Evolutionary conservation across 2,329 filamentous ascomycete genomes (phyloP).

Genomic region (Paecilomyces sp.): DNA sequence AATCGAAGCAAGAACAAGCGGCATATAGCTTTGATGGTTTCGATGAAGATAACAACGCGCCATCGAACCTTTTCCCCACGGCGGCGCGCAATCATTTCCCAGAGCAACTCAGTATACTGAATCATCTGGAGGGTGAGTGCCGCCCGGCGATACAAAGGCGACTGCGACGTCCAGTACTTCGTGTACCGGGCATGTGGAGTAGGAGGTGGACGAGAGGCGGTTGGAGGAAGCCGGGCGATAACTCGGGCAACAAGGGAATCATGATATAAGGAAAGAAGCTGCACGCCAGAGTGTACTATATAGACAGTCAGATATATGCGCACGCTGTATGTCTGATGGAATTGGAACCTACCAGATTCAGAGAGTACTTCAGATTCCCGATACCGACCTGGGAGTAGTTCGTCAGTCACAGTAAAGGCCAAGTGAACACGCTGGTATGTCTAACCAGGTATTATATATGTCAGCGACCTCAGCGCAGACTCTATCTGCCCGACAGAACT

Average conservation of each 20-base stretch:
- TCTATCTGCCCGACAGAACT: constrained; percentile 93
- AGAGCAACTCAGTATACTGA: constrained; percentile 90
- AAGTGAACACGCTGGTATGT: background rate
- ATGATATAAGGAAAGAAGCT: constrained; percentile 88
- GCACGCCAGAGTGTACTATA: constrained; percentile 72
- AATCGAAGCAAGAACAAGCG: constrained; percentile 71
- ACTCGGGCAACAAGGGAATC: constrained; percentile 72
- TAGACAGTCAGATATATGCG: background rate
- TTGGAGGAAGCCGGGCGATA: constrained; percentile 48
- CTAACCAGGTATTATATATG: constrained; percentile 82
- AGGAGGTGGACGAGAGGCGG: constrained; percentile 42
- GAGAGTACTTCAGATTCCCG: constrained; percentile 87
- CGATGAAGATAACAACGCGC: constrained; percentile 78
- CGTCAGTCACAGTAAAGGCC: background rate
- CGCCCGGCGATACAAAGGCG: constrained; percentile 68
- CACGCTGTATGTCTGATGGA: constrained; percentile 6
- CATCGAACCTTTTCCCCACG: constrained; percentile 72
- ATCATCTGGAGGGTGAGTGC: constrained; percentile 81
- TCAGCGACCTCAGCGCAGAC: constrained; percentile 82
- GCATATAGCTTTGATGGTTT: constrained; percentile 80
- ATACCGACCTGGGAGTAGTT: constrained; percentile 29
- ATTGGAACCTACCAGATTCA: constrained; percentile 59
- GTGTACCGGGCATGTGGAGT: constrained; percentile 58
- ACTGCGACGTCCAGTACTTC: constrained; percentile 55
- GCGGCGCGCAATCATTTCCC: constrained; percentile 93